These are phyloP conservation scores for Leccinum aurantiacum DNA, from an alignment of 768 basidiomycete species.

Conservation along the genomic window DNA sequence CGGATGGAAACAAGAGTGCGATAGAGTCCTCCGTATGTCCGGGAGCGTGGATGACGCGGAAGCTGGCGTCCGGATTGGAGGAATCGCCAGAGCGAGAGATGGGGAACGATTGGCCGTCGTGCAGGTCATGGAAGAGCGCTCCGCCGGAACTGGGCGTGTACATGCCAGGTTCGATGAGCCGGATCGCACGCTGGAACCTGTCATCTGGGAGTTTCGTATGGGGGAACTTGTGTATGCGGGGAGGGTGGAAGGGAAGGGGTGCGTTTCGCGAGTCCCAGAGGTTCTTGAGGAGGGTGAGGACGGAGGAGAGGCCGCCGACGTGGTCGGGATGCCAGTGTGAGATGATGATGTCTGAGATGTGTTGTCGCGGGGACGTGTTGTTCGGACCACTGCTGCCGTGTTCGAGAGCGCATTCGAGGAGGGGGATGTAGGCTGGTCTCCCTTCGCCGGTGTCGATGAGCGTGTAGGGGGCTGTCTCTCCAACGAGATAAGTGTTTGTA, in stretches of 20 bases:
- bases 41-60: constrained; percentile 79
- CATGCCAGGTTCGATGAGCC: constrained; percentile 40
- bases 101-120: constrained; percentile 52
- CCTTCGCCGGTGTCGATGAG: constrained; percentile 88
- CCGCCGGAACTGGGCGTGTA: constrained; percentile 48
- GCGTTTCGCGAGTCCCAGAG: constrained; percentile 59
- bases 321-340: constrained; percentile 94
- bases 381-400: constrained; percentile 31
- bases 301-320: constrained; percentile 67
- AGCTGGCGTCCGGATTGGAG: constrained; percentile 15
- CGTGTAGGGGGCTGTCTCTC: constrained; percentile 65
- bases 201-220: constrained; percentile 33
- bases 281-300: constrained; percentile 62
- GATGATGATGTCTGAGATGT: constrained; percentile 86
- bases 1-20: constrained; percentile 64
- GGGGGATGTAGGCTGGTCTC: constrained; percentile 59
- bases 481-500: constrained; percentile 88
- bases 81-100: constrained; percentile 22
- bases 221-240: constrained; percentile 75
- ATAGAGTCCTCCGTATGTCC: constrained; percentile 92
- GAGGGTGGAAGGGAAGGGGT: constrained; percentile 53
- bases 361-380: constrained; percentile 18
- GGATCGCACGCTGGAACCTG: constrained; percentile 35
- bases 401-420: constrained; percentile 62
- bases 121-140: constrained; percentile 54